Evolutionary conservation across 208 protist species (phyloP).

Genomic region (Naegleria fowleri): DNA sequence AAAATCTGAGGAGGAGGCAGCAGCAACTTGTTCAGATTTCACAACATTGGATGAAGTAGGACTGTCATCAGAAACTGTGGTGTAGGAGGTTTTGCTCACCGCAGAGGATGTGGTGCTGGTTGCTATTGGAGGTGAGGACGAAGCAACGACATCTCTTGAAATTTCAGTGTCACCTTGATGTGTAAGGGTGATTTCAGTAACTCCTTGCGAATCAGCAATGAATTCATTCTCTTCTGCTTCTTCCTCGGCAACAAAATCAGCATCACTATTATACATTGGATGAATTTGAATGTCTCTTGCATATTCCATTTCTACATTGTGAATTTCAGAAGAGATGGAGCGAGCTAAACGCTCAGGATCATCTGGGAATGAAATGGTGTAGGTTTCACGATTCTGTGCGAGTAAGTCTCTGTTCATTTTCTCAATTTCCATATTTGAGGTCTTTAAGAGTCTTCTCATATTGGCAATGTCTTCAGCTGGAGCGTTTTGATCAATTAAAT

Average conservation of each 20-base stretch:
- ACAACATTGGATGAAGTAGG: too few species aligned
- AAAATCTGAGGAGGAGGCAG: too few species aligned
- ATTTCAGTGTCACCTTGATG: not conserved
- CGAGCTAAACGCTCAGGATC: not conserved
- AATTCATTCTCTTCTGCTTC: not conserved
- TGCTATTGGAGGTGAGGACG: too few species aligned
- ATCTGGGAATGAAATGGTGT: not conserved
- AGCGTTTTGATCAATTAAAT: not conserved
- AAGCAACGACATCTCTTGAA: too few species aligned
- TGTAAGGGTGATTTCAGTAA: too few species aligned
- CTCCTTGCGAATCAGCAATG: not conserved
- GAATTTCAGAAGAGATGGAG: not conserved
- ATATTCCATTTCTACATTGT: constrained; percentile 14
- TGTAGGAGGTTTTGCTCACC: too few species aligned
- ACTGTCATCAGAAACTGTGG: too few species aligned
- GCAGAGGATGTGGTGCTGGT: too few species aligned
- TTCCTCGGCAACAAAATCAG: not conserved
- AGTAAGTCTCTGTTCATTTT: not conserved
- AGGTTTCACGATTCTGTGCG: not conserved
- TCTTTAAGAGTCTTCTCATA: not conserved
- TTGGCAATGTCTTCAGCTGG: not conserved
- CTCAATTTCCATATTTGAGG: not conserved
- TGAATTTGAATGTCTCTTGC: constrained; percentile 9
- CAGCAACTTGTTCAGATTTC: too few species aligned
- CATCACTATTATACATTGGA: not conserved